Conservation (phyloP, 192 early-diverging fungal species). For the Chytriomyces sp. region DNA sequence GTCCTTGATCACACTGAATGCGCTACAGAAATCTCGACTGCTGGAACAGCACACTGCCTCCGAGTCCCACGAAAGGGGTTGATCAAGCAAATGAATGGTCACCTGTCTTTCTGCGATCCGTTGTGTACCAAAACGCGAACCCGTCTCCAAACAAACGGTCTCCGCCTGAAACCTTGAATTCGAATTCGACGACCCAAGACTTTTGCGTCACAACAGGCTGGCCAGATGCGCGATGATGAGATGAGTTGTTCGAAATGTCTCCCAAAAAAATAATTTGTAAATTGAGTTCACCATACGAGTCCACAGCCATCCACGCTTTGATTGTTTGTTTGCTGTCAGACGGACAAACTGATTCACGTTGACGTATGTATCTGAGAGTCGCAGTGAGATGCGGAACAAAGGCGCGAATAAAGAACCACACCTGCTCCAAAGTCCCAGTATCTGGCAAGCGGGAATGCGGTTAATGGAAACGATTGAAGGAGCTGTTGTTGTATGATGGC, state of each 20-base stretch:
- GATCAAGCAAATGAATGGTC: conserved; percentile 12
- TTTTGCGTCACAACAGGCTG: conserved; percentile 52
- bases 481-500: neutral
- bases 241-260: neutral
- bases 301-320: conserved; percentile 87
- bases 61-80: conserved; percentile 5
- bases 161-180: conserved; percentile 85
- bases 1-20: conserved; percentile 40
- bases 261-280: conserved; percentile 4
- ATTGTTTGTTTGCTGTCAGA: conserved; percentile 79
- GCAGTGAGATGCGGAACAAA: neutral
- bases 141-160: conserved; percentile 90
- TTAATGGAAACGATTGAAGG: neutral
- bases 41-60: neutral
- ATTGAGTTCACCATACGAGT: conserved; percentile 44
- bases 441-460: conserved; percentile 46
- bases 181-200: conserved; percentile 88
- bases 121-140: conserved; percentile 93
- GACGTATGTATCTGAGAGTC: conserved; percentile 71
- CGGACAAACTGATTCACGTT: conserved; percentile 87
- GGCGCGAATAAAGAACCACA: conserved; percentile 17
- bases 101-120: conserved; percentile 59
- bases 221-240: conserved; percentile 50
- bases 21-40: conserved; percentile 7
- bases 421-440: conserved; percentile 95